These are phyloP conservation scores for Magnusiomyces ingens DNA, from an alignment of 1,139 yeast species.

Conservation along the genomic window DNA sequence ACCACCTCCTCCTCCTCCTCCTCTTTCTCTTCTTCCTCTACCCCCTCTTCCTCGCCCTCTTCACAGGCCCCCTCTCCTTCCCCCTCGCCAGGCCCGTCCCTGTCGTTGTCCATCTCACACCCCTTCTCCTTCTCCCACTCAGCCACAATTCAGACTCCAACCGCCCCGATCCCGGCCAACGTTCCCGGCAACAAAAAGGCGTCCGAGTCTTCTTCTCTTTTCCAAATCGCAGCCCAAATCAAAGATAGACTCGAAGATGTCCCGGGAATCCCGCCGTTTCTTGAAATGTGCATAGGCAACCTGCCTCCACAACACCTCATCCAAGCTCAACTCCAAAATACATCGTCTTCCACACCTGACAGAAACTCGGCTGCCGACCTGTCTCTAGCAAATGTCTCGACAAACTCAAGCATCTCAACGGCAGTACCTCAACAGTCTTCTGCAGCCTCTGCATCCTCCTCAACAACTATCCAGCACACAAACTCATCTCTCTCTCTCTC, in stretches of 20 bases:
- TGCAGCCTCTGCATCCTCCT: constrained; percentile 8
- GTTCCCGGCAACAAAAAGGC: constrained; percentile 13
- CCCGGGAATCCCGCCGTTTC: constrained; percentile 66
- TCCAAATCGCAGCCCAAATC: constrained; percentile 59
- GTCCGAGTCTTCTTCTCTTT: constrained; percentile 45
- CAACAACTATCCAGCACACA: constrained; percentile 4
- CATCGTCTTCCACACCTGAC: constrained; percentile 5
- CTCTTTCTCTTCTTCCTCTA: constrained; percentile 8
- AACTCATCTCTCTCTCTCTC: constrained; percentile 12
- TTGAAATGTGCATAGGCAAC: constrained; percentile 39
- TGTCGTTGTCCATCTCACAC: not conserved
- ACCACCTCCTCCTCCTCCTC: not conserved
- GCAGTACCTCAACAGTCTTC: constrained; percentile 3
- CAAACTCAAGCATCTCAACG: constrained; percentile 2
- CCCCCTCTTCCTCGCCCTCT: constrained; percentile 6
- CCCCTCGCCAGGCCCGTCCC: not conserved
- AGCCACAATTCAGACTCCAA: not conserved
- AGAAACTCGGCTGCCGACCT: not conserved
- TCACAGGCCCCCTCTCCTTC: not conserved
- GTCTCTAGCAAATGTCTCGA: constrained; percentile 1
- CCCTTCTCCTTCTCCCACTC: not conserved
- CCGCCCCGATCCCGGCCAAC: constrained; percentile 13
- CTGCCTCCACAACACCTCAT: constrained; percentile 16
- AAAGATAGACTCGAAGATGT: constrained; percentile 53
- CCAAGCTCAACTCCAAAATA: constrained; percentile 7